Base-by-base conservation (phyloP, 2,329 filamentous ascomycete species). In the Berkeleyomyces rouxiae region DNA sequence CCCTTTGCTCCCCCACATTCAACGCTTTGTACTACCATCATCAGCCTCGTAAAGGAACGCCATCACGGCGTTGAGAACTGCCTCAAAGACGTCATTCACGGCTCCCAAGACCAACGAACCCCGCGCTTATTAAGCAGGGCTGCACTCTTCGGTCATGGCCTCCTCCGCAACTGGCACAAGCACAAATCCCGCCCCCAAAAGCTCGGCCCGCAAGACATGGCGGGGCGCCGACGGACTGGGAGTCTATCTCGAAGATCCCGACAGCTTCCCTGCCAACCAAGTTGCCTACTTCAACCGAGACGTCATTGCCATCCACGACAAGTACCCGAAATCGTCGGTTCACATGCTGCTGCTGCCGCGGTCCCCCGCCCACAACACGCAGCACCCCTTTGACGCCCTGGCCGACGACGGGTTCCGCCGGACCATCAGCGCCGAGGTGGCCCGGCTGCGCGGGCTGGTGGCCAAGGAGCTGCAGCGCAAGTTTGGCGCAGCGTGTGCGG, bases 281-380 rank as follows among this genome's bases (percentile, higher is more conserved):
- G 80, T 91, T 23, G 78, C 92, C 67, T 84, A 83, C 68, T 77
- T 86, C 73, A 83, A 82, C 68, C 77, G 82, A 9, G 76, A 83
- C 65, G 90, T 87, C 67, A 87, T 91, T 62, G 80, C 83, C 23
- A 88, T 97, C 71, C 80, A 85, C 68, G 93, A 99, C 74, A 77
- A 83, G 65, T 99, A 83, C 70, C 91, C 93, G 7, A 99, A 97
- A 73, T 82, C 88, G 3, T 83, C 82, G 3, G 78, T 96, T 3
- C 93, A 99, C 74, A 79, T 89, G 1, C 86, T 99, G 2, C 82
- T 97, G n/a, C 82, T 97, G 4, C 89, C 91, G 5, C 86, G 91
- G 59, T 82, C 86, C 47, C 70, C 77, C 0, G 69, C 71, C 2
- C 82, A 84, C 70, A 82, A 78, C 67, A 74, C 78, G 4, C 75